Base-by-base conservation (phyloP, 129 eudicot species). In the Ambrosia trifida region DNA sequence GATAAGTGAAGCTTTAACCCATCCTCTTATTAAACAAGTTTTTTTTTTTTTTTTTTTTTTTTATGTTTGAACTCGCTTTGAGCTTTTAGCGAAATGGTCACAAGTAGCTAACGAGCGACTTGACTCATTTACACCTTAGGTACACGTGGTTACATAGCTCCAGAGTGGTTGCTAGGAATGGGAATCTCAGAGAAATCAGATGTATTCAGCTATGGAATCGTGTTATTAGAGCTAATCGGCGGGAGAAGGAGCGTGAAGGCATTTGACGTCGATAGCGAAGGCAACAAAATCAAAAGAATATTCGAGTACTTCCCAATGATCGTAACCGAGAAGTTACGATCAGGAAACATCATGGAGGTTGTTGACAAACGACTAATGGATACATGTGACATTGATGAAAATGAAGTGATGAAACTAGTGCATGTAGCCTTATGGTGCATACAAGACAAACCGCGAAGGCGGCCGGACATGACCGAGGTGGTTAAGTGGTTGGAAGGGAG, bases 101-200 rank as follows among this genome's bases (percentile, higher is more conserved):
- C 28, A 24, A 24, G 28, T 24, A 24, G 28, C 28, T 24, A 24
- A 24, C 28, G 28, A 24, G 28, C 28, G 28, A 1, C 28, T 24
- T 24, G 28, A 24, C 28, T 24, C 28, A 24, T 24, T 24, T 24
- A 24, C 28, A 24, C 28, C 28, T 24, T 1, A 31, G 98, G 98
- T 12, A 91, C 98, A 7, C 72, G 76, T 50, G 98, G 98, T 9
- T 91, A 91, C 80, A 67, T 91, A 4, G 98, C 98, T 12, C 98
- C 98, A 0, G 98, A 91, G 52, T 91, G 96, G 98, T 38, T 86
- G 10, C 57, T 88, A 38, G 89, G 81, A 3, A 30, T 77, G n/a
- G 96, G 96, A 5, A 72, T 86, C n/a, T 84, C 96, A 0, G 96
- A 83, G 65, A 91, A 91, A 50, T 81, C 91, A 1, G 98, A 91